phyloP scores from a whole-genome alignment of 805 yeast species.

The Candida vartiovaarae region DNA sequence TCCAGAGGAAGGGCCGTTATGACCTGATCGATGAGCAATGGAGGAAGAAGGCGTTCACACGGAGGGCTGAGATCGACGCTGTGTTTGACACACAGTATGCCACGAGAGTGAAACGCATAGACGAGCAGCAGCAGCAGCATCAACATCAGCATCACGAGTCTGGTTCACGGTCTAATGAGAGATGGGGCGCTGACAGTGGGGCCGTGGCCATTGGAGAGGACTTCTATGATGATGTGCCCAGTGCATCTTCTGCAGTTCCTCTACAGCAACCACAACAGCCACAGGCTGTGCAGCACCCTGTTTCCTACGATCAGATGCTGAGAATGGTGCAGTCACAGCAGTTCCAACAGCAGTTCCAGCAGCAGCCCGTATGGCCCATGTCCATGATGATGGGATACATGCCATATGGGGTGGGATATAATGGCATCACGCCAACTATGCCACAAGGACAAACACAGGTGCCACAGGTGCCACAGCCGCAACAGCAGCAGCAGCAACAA shows the following conservation, averaged over 20 bases:
- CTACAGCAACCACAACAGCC: not conserved
- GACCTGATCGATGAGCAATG: constrained; percentile 18
- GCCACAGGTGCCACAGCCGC: constrained; percentile 1
- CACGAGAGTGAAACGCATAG: not conserved
- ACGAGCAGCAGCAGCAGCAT: not conserved
- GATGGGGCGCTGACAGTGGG: not conserved
- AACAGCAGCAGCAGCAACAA: constrained; percentile 1
- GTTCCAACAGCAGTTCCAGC: too few species aligned
- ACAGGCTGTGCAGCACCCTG: not conserved
- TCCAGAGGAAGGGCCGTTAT: constrained; percentile 19
- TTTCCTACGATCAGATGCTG: not conserved
- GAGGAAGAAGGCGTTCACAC: constrained; percentile 12
- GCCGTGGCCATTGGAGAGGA: not conserved
- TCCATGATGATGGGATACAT: too few species aligned
- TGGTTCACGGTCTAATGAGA: too few species aligned
- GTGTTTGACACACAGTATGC: constrained; percentile 8
- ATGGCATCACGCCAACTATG: not conserved
- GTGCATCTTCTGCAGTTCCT: constrained; percentile 1
- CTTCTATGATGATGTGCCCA: not conserved
- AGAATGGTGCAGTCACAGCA: too few species aligned
- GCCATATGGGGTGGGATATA: too few species aligned
- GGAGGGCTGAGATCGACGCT: constrained; percentile 8
- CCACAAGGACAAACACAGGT: not conserved
- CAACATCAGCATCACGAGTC: not conserved
- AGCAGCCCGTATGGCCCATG: too few species aligned